Percentiles rank a stretch among this genome's conserved stretches.
Evolutionary conservation across 768 basidiomycete genomes (phyloP).

Genomic region (Psilocybe azurescens): DNA sequence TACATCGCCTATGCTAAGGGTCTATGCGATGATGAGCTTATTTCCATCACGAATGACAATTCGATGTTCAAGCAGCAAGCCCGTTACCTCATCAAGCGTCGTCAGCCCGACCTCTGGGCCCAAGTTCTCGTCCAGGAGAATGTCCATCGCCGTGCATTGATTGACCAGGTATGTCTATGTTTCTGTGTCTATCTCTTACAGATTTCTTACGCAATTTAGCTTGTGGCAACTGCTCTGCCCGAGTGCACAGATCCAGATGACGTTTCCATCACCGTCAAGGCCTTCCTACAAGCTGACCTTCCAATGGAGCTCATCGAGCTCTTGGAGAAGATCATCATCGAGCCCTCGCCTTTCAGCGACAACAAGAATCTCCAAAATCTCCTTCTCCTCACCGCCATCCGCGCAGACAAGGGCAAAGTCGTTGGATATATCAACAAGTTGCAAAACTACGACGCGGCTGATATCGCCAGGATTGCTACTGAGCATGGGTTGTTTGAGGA

Average conservation of each 20-base stretch:
- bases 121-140: constrained; percentile 92
- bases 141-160: constrained; percentile 88
- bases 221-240: constrained; percentile 93
- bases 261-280: constrained; percentile 97
- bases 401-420: constrained; percentile 98
- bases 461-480: constrained; percentile 96
- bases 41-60: constrained; percentile 97
- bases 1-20: constrained; percentile 99
- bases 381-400: constrained; percentile 92
- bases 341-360: constrained; percentile 96
- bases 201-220: constrained; percentile 44
- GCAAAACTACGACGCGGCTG: constrained; percentile 91
- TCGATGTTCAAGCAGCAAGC: constrained; percentile 99
- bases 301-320: constrained; percentile 97
- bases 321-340: constrained; percentile 97
- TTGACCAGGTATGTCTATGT: constrained; percentile 74
- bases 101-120: constrained; percentile 94
- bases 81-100: constrained; percentile 95
- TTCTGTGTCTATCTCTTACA: neutral
- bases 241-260: constrained; percentile 99
- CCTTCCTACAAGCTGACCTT: constrained; percentile 96
- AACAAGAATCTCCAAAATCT: constrained; percentile 97
- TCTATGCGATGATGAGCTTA: constrained; percentile 97
- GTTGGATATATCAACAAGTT: constrained; percentile 98
- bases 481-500: constrained; percentile 97